These are phyloP conservation scores for Asterochloris sp. DNA, from an alignment of 139 green algal genomes.

Conservation along the genomic window DNA sequence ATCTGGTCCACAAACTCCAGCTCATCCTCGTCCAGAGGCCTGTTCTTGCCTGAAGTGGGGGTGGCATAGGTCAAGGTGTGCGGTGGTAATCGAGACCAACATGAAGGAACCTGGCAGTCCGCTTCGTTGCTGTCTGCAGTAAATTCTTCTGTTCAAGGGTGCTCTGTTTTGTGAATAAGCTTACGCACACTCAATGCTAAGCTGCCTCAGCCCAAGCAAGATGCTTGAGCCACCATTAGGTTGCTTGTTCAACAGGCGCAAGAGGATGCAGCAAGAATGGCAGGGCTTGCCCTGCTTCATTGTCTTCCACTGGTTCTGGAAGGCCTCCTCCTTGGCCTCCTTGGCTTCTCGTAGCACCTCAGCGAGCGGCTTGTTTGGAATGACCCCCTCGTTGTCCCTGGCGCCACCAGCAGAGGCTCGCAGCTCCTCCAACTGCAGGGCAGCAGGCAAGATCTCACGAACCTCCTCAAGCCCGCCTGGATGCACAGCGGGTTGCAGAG, in stretches of 20 bases:
- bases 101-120: not conserved
- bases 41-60: slow-evolving; percentile 67
- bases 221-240: not conserved
- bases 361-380: slow-evolving; percentile 59
- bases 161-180: not conserved
- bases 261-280: not conserved
- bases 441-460: not conserved
- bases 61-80: not conserved
- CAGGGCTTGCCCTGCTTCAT: slow-evolving; percentile 67
- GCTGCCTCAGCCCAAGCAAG: not conserved
- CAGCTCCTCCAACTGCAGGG: not conserved
- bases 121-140: not conserved
- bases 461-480: not conserved
- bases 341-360: slow-evolving; percentile 70
- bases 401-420: slow-evolving; percentile 49
- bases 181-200: not conserved
- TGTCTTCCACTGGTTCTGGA: slow-evolving; percentile 68
- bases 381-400: slow-evolving; percentile 56
- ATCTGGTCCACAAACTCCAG: slow-evolving; percentile 67
- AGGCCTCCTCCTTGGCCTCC: slow-evolving; percentile 70
- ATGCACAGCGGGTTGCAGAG: too few relatives aligned
- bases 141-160: too few relatives aligned
- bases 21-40: slow-evolving; percentile 81
- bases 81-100: not conserved
- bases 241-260: not conserved